These are phyloP conservation scores for Vigna unguiculata DNA, from an alignment of 306 rosid species.

Conservation along the genomic window DNA sequence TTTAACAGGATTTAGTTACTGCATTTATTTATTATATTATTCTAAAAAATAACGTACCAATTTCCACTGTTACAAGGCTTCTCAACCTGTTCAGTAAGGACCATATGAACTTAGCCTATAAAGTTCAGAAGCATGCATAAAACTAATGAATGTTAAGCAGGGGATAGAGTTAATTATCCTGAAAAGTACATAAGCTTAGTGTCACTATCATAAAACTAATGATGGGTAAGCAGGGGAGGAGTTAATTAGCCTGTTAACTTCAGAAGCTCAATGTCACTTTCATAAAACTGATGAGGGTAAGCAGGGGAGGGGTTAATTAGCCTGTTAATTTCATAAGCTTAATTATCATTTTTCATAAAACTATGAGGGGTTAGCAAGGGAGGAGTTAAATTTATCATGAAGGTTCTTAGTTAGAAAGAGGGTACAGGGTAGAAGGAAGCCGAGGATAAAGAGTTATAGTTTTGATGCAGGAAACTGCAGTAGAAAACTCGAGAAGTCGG, in stretches of 20 bases:
- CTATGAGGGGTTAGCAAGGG: conserved; percentile 4
- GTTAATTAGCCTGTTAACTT: neutral
- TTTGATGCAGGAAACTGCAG: conserved; percentile 25
- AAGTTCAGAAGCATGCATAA: neutral
- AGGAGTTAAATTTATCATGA: conserved; percentile 7
- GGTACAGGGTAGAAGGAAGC: neutral
- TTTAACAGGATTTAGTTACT: conserved; percentile 31
- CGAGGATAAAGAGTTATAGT: conserved; percentile 26
- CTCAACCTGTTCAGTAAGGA: conserved; percentile 7
- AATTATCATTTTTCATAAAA: conserved; percentile 1
- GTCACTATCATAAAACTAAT: neutral
- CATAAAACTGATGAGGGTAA: neutral
- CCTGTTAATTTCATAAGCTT: conserved; percentile 15
- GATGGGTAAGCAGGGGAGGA: neutral
- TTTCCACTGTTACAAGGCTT: conserved; percentile 24
- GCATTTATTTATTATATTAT: conserved; percentile 8
- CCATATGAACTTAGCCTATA: neutral
- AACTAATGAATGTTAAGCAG: neutral
- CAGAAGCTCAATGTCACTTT: conserved; percentile 1
- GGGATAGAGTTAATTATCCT: neutral
- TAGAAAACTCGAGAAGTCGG: conserved; percentile 7
- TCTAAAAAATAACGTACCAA: neutral
- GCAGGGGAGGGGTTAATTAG: neutral
- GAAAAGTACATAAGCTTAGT: neutral
- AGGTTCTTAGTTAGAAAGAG: conserved; percentile 20